Percentiles rank a stretch among this genome's conserved stretches.
These are phyloP conservation scores for Acanthamoeba sp. DNA, from an alignment of 208 protist species.

Conservation along the genomic window DNA sequence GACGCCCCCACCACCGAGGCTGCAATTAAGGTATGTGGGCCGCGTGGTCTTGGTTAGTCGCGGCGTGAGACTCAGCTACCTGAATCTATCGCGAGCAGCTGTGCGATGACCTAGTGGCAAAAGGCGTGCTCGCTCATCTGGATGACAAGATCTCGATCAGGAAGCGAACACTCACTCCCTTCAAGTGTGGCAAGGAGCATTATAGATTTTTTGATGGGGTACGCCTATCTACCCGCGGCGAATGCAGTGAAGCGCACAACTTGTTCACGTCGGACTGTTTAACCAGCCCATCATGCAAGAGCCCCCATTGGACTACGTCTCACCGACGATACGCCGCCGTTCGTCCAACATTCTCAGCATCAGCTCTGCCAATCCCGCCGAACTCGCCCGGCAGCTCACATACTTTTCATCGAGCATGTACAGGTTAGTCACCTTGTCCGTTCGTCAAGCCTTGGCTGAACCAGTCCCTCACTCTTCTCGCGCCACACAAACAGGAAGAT, in stretches of 20 bases:
- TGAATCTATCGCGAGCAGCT: background rate
- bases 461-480: too few relatives aligned
- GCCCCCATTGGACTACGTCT: too few relatives aligned
- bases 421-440: background rate
- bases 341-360: background rate
- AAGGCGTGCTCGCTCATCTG: background rate
- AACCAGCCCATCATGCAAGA: background rate
- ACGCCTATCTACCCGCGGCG: background rate
- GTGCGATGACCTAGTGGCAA: background rate
- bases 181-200: slow-evolving; percentile 1
- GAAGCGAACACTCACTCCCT: background rate
- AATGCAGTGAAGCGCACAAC: too few relatives aligned
- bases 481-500: background rate
- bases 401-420: slow-evolving; percentile 2
- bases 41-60: too few relatives aligned
- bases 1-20: background rate
- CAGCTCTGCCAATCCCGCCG: background rate
- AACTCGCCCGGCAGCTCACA: slow-evolving; percentile 37
- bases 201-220: slow-evolving; percentile 55
- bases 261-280: background rate
- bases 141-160: background rate
- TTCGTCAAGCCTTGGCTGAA: too few relatives aligned
- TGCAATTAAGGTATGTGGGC: background rate
- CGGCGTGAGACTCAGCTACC: too few relatives aligned
- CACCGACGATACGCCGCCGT: background rate